A percentile compares a stretch with the other conserved stretches of the same genome.
phyloP scores from a whole-genome alignment of 176 grass and related monocot genomes.

The Sorghum bicolor region Sorghum_bicolor_NCBIv3 NC_012879.2:5404501-5405000 shows the following conservation, averaged over 20 bases:
- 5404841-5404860: not conserved
- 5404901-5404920: conserved; percentile 24
- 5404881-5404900: not conserved
- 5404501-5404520: not conserved
- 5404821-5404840: conserved; percentile 4
- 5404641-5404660: conserved; percentile 15
- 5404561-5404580: not conserved
- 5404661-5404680: conserved; percentile 27
- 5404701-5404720: not conserved
- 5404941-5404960: not conserved
- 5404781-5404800: not conserved
- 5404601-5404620: conserved; percentile 31
- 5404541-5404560: not conserved
- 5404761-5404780: not conserved
- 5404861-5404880: not conserved
- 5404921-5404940: not conserved
- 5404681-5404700: not conserved
- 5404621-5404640: not conserved
- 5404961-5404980: too few relatives aligned
- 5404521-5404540: not conserved
- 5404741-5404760: conserved; percentile 40
- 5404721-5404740: not conserved
- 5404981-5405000: not conserved
- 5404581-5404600: conserved; percentile 7
- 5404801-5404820: not conserved